Evolutionary conservation across 345 rosid species (phyloP).

Genomic region (Raphanus raphanistrum): DNA sequence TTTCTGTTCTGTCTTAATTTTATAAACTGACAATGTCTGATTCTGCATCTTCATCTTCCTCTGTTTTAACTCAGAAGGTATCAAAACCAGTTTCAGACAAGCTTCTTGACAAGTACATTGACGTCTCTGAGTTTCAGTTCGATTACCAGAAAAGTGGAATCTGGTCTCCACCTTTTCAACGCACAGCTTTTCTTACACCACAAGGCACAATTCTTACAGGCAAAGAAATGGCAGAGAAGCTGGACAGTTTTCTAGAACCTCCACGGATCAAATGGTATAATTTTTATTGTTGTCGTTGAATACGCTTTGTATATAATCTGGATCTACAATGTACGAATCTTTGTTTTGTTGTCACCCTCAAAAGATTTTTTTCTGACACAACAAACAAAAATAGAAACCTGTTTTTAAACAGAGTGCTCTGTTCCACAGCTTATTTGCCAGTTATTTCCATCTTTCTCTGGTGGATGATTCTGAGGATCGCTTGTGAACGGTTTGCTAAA

Average conservation of each 20-base stretch:
- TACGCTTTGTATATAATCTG: slow-evolving; percentile 5
- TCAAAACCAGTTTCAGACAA: background rate
- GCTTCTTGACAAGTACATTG: background rate
- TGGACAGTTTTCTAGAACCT: slow-evolving; percentile 19
- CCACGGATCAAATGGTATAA: slow-evolving; percentile 36
- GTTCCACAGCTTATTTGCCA: slow-evolving; percentile 74
- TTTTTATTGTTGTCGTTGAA: slow-evolving; percentile 21
- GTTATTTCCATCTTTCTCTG: slow-evolving; percentile 82
- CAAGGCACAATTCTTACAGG: slow-evolving; percentile 44
- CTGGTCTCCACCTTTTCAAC: slow-evolving; percentile 77
- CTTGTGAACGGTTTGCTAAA: slow-evolving; percentile 82
- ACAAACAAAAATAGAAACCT: slow-evolving; percentile 5
- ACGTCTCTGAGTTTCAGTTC: slow-evolving; percentile 56
- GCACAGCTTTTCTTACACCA: slow-evolving; percentile 58
- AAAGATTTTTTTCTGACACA: background rate
- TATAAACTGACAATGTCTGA: slow-evolving; percentile 33
- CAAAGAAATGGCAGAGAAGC: background rate
- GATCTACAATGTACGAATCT: slow-evolving; percentile 25
- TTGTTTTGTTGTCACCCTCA: background rate
- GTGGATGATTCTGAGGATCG: slow-evolving; percentile 86
- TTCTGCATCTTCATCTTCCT: slow-evolving; percentile 16
- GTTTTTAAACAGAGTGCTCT: slow-evolving; percentile 49
- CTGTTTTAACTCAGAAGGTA: background rate
- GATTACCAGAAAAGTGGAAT: slow-evolving; percentile 60
- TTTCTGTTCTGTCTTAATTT: background rate